Percentiles rank a stretch among this genome's conserved stretches.
Conservation (phyloP, 331 rosid genomes). For the Malus hybrid region DNA sequence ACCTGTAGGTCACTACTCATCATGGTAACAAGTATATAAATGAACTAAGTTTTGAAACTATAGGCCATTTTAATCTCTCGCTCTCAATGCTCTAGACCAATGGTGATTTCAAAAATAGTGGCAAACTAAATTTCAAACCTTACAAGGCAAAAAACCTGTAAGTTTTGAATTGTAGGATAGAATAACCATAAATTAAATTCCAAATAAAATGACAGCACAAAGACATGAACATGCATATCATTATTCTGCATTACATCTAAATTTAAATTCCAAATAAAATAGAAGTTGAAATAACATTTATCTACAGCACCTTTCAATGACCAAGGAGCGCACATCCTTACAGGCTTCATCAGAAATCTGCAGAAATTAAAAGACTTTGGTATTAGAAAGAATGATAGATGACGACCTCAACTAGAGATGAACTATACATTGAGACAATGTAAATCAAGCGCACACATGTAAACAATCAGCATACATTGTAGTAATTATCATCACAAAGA, state of each 20-base stretch:
- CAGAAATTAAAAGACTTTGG: constrained; percentile 4
- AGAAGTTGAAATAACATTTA: neutral
- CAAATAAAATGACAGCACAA: too few species aligned
- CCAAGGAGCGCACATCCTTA: constrained; percentile 54
- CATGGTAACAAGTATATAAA: too few species aligned
- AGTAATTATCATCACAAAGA: neutral
- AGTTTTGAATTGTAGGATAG: neutral
- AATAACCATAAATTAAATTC: neutral
- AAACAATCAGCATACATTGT: neutral
- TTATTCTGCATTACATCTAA: neutral
- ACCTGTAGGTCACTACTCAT: neutral
- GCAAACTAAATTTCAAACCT: too few species aligned
- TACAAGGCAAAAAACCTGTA: neutral
- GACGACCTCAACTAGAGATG: neutral
- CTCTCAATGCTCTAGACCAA: too few species aligned
- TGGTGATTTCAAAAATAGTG: too few species aligned
- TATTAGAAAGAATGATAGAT: constrained; percentile 16
- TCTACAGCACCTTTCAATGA: constrained; percentile 56
- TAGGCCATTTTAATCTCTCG: too few species aligned
- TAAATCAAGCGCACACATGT: neutral
- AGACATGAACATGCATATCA: too few species aligned
- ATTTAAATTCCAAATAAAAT: neutral
- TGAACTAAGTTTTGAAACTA: too few species aligned
- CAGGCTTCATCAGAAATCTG: constrained; percentile 94
- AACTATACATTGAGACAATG: neutral